Evolutionary conservation across 2,329 filamentous ascomycete genomes (phyloP), one percentile per base, ranked within the genome.

Genomic region (Amauroascus verrucosus): DNA sequence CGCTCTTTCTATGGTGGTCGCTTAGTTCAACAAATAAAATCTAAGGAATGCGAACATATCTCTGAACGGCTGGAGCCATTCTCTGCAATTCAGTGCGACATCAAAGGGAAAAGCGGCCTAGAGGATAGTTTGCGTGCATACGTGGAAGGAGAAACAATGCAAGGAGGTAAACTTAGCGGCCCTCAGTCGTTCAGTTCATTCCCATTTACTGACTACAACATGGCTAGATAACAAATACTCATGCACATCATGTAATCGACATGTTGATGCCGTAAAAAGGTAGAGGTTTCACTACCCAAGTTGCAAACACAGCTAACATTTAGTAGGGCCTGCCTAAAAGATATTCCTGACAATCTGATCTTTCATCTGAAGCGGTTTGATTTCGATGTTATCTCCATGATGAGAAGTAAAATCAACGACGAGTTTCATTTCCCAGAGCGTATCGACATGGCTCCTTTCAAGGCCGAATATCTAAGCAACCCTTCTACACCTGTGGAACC

Each of bases 101-200:
- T 98, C 63, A 94, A 95, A 67, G 91, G 91, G 49, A 97, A 96
- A 70, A 77, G 75, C 20, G 85, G 77, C 30, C 78, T 98, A 1
- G 77, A 88, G 62, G 89, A 96, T 60, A 97, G 93, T 64, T 75
- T 98, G 13, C 83, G 89, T 61, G 88, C 91, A n/a, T 97, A 95
- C 66, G 89, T 97, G 11, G 87, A 94, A 65, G 93, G 93, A 3
- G 93, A 98, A 69, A 83, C 93, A 33, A 90, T 98, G 85, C 88
- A 95, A 75, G 93, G 94, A 59, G 83, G 83, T 81, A 66, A 62
- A 77, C 67, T 14, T n/a, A n/a, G n/a, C 33, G 16, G 16, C 14
- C 9, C 14, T 22, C 5, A 8, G n/a, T n/a, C 32, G 26, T 24
- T n/a, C 6, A 41, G 14, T 30, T 38, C n/a, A 1, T 53, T 18